Base-by-base conservation (phyloP, 2,329 filamentous ascomycete genomes). In the Aureobasidium pullulans region DNA sequence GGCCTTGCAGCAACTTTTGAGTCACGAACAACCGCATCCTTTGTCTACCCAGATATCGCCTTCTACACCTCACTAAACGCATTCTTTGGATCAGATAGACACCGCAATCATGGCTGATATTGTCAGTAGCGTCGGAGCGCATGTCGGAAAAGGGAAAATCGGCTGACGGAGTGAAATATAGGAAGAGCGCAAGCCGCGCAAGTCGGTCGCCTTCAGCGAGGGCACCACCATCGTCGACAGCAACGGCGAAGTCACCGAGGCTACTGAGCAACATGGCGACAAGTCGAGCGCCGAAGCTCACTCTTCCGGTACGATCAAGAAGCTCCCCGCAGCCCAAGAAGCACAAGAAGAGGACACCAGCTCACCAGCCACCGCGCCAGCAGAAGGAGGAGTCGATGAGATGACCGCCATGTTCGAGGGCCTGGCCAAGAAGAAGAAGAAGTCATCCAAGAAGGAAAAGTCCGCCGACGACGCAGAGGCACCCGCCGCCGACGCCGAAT, bases 121-220 rank as follows among this genome's bases (percentile, higher is more conserved):
- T 60, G 69, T 72, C 66, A 67, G 69, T 68, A 32, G 2, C 10
- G 11, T 9, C 39, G 8, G 9, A 7, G n/a, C 37, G 37, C 37
- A 11, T 8, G 9, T 15, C 7, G 9, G n/a, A 28, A n/a, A 32
- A 13, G 10, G 16, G 16, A 23, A 19, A 28, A 29, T 46, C 44
- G 40, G 19, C 64, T 62, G 66, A 65, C 29, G 36, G 10, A 40
- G n/a, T 31, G 11, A 3, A 39, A 39, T 16, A 57, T 61, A 79
- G 76, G 75, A 77, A 62, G 81, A 86, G 69, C 82, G 83, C 72
- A 91, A 89, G 75, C 85, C 87, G 70, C 88, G 92, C 77, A 96
- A 97, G 79, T 95, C 90, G 48, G 93, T 97, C 70, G 87, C 91
- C 65, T 97, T 97, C 75, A 92, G 87, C 72, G 89, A 94, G 76